Percentiles rank a stretch among this genome's conserved stretches.
Conservation (phyloP, 768 basidiomycete genomes). For the Dictyophora rubrovolvata region DNA sequence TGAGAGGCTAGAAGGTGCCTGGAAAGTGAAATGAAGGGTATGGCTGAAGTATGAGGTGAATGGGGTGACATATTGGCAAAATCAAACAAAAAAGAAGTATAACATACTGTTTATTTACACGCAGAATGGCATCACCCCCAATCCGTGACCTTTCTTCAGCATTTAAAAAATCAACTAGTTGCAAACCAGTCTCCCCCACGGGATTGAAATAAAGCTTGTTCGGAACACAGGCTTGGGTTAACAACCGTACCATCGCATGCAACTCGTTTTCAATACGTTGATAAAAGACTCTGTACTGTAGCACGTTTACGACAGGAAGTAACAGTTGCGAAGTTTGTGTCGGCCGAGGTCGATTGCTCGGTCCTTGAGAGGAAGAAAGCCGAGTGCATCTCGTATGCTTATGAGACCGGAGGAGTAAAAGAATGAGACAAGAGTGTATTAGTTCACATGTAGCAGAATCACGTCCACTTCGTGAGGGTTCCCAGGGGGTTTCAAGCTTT, state of each 20-base stretch:
- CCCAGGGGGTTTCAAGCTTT: conserved; percentile 20
- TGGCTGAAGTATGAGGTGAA: conserved; percentile 34
- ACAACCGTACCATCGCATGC: conserved; percentile 34
- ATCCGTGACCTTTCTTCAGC: conserved; percentile 32
- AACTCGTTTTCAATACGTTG: conserved; percentile 50
- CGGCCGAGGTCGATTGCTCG: conserved; percentile 18
- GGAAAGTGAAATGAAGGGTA: conserved; percentile 64
- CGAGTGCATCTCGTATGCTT: conserved; percentile 34
- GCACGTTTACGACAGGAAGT: conserved; percentile 64
- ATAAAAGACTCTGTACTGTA: conserved; percentile 75
- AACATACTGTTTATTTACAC: conserved; percentile 56
- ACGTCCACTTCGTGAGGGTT: conserved; percentile 12
- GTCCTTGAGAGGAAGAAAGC: conserved; percentile 15
- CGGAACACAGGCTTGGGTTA: conserved; percentile 44
- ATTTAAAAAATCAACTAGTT: conserved; percentile 41
- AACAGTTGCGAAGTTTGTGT: conserved; percentile 36
- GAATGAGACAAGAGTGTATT: conserved; percentile 53
- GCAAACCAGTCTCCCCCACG: conserved; percentile 57
- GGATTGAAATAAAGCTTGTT: conserved; percentile 48
- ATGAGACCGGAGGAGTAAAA: conserved; percentile 57
- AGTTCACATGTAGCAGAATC: conserved; percentile 44
- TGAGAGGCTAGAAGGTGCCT: conserved; percentile 65
- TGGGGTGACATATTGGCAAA: background rate
- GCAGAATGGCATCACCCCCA: conserved; percentile 63
- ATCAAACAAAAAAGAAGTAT: background rate